Conservation (phyloP, 2,329 filamentous ascomycete genomes). For the Fusarium domesticum region DNA sequence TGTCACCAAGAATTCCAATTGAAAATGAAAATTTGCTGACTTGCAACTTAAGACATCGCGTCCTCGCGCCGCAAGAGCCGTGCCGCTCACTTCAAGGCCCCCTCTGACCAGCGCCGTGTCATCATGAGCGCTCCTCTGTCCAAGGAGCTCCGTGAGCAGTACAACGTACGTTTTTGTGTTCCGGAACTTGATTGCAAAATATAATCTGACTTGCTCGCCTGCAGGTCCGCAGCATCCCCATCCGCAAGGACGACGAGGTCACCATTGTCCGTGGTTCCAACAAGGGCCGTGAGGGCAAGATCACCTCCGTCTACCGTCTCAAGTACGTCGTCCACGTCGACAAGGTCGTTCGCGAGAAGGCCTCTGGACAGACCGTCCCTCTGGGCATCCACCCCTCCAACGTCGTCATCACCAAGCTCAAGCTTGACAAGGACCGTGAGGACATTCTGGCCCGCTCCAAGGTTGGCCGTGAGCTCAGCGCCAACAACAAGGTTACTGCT, state of each 20-base stretch:
- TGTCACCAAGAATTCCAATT: neutral
- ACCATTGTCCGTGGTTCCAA: slow-evolving; percentile 85
- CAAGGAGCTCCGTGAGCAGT: slow-evolving; percentile 98
- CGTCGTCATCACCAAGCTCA: slow-evolving; percentile 97
- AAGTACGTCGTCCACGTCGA: slow-evolving; percentile 98
- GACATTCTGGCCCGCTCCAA: slow-evolving; percentile 82
- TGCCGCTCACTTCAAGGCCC: slow-evolving; percentile 96
- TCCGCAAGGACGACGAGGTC: slow-evolving; percentile 98
- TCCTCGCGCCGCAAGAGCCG: slow-evolving; percentile 97
- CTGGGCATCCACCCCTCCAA: slow-evolving; percentile 95
- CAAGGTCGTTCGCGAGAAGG: slow-evolving; percentile 95
- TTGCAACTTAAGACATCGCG: slow-evolving; percentile 47
- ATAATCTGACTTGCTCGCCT: slow-evolving; percentile 7
- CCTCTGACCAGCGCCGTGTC: slow-evolving; percentile 87
- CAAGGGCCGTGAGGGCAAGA: slow-evolving; percentile 98
- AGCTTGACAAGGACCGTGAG: slow-evolving; percentile 95
- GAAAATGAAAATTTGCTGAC: slow-evolving; percentile 7
- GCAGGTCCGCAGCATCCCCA: slow-evolving; percentile 89
- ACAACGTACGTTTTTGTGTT: slow-evolving; percentile 71
- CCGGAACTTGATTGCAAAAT: neutral
- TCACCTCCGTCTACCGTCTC: slow-evolving; percentile 95
- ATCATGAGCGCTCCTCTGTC: slow-evolving; percentile 96
- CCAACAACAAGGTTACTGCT: slow-evolving; percentile 66
- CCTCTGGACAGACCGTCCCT: slow-evolving; percentile 91
- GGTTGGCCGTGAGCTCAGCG: slow-evolving; percentile 70